A percentile compares a stretch with the other conserved stretches of the same genome.
These are phyloP conservation scores for Starmerella bombicola DNA, from an alignment of 805 yeast genomes.

Conservation along the genomic window DNA sequence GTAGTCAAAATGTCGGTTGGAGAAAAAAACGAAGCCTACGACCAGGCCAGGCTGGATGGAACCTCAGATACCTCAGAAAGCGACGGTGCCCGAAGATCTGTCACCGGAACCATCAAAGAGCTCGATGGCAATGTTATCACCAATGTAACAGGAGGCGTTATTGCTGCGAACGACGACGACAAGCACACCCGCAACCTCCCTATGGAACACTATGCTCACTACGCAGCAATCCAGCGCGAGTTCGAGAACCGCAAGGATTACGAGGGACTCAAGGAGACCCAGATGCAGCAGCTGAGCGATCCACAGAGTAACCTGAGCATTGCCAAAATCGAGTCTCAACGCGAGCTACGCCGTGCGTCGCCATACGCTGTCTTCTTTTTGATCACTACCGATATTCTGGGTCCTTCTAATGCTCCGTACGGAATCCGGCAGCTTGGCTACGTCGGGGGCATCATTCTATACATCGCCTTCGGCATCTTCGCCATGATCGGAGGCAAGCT, in stretches of 20 bases:
- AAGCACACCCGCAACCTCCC: conserved; percentile 17
- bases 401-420: conserved; percentile 38
- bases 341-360: conserved; percentile 16
- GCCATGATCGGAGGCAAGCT: conserved; percentile 36
- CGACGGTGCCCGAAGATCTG: neutral
- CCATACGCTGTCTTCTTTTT: conserved; percentile 32
- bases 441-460: conserved; percentile 36
- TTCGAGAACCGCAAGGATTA: conserved; percentile 16
- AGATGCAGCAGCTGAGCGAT: conserved; percentile 14
- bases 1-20: no score
- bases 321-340: conserved; percentile 20
- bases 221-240: conserved; percentile 21
- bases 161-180: conserved; percentile 17
- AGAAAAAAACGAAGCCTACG: neutral
- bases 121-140: conserved; percentile 7
- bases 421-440: conserved; percentile 36
- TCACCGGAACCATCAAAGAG: conserved; percentile 11
- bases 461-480: conserved; percentile 32
- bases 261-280: conserved; percentile 17
- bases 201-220: conserved; percentile 16
- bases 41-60: neutral
- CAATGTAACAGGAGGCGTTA: conserved; percentile 14
- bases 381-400: conserved; percentile 39
- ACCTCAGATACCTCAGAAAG: neutral
- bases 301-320: conserved; percentile 19